These are phyloP conservation scores for Letharia columbiana DNA, from an alignment of 495 filamentous ascomycete genomes.

Conservation along the genomic window DNA sequence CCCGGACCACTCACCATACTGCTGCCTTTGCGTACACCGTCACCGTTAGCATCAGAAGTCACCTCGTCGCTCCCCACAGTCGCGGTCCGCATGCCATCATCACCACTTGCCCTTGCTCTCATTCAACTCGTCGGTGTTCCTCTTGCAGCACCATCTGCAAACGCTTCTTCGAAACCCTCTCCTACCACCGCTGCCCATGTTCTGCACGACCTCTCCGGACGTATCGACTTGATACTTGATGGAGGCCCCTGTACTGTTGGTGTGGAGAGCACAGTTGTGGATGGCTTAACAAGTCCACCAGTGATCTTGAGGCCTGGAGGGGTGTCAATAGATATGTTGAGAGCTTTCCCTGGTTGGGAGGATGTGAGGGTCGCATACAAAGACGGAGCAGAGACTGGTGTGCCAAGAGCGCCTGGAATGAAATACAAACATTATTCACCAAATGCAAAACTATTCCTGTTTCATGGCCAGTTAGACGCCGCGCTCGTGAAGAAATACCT, in stretches of 20 bases:
- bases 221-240: conserved; percentile 85
- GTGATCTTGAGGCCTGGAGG: conserved; percentile 81
- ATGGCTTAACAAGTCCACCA: conserved; percentile 74
- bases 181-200: conserved; percentile 89
- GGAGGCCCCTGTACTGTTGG: conserved; percentile 80
- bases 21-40: conserved; percentile 62
- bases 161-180: conserved; percentile 83
- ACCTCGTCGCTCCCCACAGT: conserved; percentile 78
- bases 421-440: conserved; percentile 99
- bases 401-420: conserved; percentile 88
- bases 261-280: conserved; percentile 94
- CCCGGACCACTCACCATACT: conserved; percentile 91
- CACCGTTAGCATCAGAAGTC: conserved; percentile 72
- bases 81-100: conserved; percentile 81
- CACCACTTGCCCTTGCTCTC: conserved; percentile 72
- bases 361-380: conserved; percentile 64
- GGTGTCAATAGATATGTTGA: conserved; percentile 76
- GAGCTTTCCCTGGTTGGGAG: conserved; percentile 71
- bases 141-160: conserved; percentile 90
- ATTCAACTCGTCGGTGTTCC: conserved; percentile 69
- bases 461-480: conserved; percentile 39
- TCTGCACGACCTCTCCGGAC: conserved; percentile 67
- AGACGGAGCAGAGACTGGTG: conserved; percentile 46
- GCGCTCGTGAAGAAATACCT: conserved; percentile 20
- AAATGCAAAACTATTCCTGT: conserved; percentile 76